Conservation (phyloP, 2,329 filamentous ascomycete genomes). For the Cladobotryum mycophilum region DNA sequence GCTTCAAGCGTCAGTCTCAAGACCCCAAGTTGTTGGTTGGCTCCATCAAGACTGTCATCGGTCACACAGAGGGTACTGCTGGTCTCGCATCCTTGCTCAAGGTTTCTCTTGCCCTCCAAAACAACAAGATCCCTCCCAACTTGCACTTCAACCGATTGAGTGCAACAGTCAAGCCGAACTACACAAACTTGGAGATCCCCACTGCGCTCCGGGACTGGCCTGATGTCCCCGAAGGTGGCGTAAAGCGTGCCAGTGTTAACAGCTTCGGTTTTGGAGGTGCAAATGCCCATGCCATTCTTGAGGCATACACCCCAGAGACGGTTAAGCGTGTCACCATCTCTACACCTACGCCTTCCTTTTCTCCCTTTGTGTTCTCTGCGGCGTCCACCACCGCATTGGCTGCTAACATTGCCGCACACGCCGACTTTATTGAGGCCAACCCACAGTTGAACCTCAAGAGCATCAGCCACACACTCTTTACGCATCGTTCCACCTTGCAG, state of each 20-base stretch:
- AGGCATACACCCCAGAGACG: slow-evolving; percentile 10
- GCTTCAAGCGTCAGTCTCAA: slow-evolving; percentile 1
- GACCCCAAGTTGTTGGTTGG: neutral
- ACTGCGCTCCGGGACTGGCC: slow-evolving; percentile 19
- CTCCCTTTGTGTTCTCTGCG: slow-evolving; percentile 10
- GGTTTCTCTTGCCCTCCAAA: slow-evolving; percentile 5
- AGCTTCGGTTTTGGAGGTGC: slow-evolving; percentile 37
- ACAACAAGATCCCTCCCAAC: slow-evolving; percentile 18
- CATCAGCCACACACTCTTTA: neutral
- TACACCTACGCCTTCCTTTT: neutral
- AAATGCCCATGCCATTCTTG: slow-evolving; percentile 38
- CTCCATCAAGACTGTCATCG: slow-evolving; percentile 13
- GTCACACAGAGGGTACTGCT: slow-evolving; percentile 17
- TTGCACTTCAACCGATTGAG: slow-evolving; percentile 15
- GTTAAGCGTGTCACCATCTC: neutral
- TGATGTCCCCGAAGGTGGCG: neutral
- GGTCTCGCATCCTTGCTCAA: slow-evolving; percentile 13
- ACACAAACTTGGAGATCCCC: slow-evolving; percentile 16
- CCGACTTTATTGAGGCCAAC: neutral
- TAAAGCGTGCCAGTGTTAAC: slow-evolving; percentile 21
- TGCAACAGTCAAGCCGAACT: slow-evolving; percentile 5
- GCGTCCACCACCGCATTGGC: neutral
- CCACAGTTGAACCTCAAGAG: neutral
- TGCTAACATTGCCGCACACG: neutral
- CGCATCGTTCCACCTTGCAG: neutral